These are phyloP conservation scores for Pistacia integerrima DNA, from an alignment of 345 rosid genomes.

Conservation along the genomic window DNA sequence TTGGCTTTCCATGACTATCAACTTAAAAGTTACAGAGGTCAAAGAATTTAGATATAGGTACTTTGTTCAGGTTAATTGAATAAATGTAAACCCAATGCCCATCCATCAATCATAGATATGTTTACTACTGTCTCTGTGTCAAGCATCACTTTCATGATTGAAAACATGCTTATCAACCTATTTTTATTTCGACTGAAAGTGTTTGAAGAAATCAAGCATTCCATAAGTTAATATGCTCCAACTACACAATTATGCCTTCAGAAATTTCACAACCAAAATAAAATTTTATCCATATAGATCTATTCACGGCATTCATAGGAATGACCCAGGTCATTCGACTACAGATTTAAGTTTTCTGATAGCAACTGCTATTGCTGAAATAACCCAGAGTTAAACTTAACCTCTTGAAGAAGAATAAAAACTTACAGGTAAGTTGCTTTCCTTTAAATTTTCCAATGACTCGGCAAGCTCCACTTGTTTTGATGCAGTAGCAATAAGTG, in stretches of 20 bases:
- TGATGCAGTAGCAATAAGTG: slow-evolving; percentile 82
- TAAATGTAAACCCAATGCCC: background rate
- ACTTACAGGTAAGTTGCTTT: slow-evolving; percentile 55
- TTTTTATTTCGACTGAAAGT: background rate
- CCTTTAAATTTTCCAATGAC: slow-evolving; percentile 70
- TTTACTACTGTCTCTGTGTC: background rate
- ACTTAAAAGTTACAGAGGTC: background rate
- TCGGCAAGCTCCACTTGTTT: slow-evolving; percentile 92
- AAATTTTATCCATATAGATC: no score
- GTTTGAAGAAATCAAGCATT: background rate
- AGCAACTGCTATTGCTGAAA: background rate
- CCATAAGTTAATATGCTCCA: no score
- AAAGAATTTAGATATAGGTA: background rate
- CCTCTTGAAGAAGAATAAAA: background rate
- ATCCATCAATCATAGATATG: background rate
- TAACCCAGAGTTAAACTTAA: background rate
- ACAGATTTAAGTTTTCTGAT: background rate
- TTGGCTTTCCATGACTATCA: background rate
- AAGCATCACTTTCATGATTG: background rate
- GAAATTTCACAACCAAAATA: no score
- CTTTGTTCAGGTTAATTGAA: background rate
- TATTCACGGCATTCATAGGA: background rate
- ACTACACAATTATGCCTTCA: no score
- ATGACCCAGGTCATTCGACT: background rate
- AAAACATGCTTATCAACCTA: background rate